A percentile compares a stretch with the other conserved stretches of the same genome.
Conservation (phyloP, 1,284 basidiomycete genomes). For the Rhodofomes roseus region DNA sequence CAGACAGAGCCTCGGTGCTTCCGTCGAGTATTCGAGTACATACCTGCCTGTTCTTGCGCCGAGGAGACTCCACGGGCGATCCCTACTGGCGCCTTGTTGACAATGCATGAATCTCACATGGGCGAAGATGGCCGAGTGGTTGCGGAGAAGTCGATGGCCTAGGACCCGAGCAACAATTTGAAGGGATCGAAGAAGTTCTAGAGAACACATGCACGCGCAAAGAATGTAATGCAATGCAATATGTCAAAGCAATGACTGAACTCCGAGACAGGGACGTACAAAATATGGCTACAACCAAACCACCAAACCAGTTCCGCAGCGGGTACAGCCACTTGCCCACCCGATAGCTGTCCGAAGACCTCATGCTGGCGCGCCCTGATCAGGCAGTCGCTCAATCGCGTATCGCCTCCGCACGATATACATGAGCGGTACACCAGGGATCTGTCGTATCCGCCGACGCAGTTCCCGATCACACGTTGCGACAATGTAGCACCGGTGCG, state of each 20-base stretch:
- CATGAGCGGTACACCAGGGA: constrained; percentile 95
- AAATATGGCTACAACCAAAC: not conserved
- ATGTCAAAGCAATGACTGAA: constrained; percentile 5
- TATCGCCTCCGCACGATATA: constrained; percentile 90
- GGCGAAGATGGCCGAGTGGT: not conserved
- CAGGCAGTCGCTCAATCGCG: constrained; percentile 90
- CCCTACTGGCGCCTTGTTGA: not conserved
- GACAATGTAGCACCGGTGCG: constrained; percentile 96
- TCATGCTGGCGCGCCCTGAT: constrained; percentile 74
- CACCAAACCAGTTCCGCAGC: not conserved
- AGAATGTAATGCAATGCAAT: not conserved
- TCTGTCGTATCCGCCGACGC: constrained; percentile 86
- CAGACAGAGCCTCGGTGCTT: not conserved
- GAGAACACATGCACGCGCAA: too few species aligned
- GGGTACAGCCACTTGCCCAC: not conserved
- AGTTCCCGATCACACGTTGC: constrained; percentile 98
- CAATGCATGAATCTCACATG: not conserved
- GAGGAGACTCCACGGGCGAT: not conserved
- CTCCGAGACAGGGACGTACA: constrained; percentile 3
- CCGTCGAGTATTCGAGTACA: not conserved
- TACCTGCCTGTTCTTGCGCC: not conserved
- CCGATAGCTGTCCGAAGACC: not conserved
- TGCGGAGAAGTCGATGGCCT: not conserved
- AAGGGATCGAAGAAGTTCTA: not conserved
- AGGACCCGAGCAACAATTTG: not conserved